Evolutionary conservation across 192 early-diverging fungal species (phyloP), one percentile per base, ranked within the genome.

Genomic region (Bifiguratus adelaidae): DNA sequence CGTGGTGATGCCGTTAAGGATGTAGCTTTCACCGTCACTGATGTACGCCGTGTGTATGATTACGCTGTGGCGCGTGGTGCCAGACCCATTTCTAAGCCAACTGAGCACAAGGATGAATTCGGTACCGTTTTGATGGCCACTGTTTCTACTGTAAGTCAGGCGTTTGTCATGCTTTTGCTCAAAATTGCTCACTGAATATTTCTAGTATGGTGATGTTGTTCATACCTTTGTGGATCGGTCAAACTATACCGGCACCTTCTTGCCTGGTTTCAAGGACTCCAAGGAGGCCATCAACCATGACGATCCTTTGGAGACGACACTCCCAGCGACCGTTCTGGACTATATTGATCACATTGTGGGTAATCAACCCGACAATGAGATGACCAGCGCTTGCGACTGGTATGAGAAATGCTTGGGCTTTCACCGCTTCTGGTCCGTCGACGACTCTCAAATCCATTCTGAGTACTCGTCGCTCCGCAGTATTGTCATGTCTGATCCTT

Each of bases 401-500:
- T 95, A 98, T 68, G 91, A 95, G 70, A 69, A 80, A 44, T 69
- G 79, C 46, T 78, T 98, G n/a, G 90, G 86, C 48, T 98, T 95
- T 80, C 92, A 92, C 70, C 80, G 92, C 34, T 98, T 96, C 83
- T 95, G 91, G 91, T 91, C 88, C 32, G 89, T 98, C 33, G 95
- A 98, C 65, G 95, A 98, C 72, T 86, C 74, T 44, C 86, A 93
- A 65, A 90, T 98, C 35, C 82, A 88, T 73, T 91, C 92, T 32
- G 86, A 98, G 56, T 96, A 91, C 76, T 89, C 85, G 58, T 84
- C 92, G 32, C 74, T 95, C 45, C 79, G 89, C 11, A 93, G 90
- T 21, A 89, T 95, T 44, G 91, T 95, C 67, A 93, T 98, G 92
- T 82, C 90, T 29, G 88, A 92, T 53, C 84, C 81, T 47, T 77